A percentile compares a stretch with the other conserved stretches of the same genome.
Evolutionary conservation across 768 basidiomycete species (phyloP).

Genomic region (Tylopilus rubrobrunneus): DNA sequence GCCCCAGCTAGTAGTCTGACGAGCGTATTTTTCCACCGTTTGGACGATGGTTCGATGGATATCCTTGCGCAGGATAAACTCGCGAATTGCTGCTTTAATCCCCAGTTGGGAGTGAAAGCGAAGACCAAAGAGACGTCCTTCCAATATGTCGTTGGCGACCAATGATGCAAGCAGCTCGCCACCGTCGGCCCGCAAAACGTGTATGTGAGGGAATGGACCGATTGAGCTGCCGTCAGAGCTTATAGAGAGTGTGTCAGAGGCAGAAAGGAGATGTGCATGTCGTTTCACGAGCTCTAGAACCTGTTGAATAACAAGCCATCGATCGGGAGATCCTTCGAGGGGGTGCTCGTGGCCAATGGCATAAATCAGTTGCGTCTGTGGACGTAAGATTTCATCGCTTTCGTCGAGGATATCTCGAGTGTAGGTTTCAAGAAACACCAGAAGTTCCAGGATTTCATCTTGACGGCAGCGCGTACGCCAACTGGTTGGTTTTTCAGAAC

Average conservation of each 20-base stretch:
- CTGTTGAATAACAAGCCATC: constrained; percentile 33
- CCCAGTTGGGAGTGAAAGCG: too few species aligned
- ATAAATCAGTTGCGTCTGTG: constrained; percentile 30
- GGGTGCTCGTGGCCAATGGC: constrained; percentile 28
- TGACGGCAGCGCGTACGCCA: too few species aligned
- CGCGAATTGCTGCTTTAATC: constrained; percentile 8
- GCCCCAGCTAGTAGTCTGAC: background rate
- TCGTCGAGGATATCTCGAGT: constrained; percentile 20
- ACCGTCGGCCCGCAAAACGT: constrained; percentile 14
- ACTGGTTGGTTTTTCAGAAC: too few species aligned
- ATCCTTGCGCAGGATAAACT: constrained; percentile 21
- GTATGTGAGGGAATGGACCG: constrained; percentile 20
- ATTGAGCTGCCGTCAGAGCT: too few species aligned
- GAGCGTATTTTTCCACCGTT: too few species aligned
- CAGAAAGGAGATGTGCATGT: too few species aligned
- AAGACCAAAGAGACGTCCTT: too few species aligned
- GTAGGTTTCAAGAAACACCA: constrained; percentile 23
- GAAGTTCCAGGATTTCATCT: background rate
- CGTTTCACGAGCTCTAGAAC: constrained; percentile 25
- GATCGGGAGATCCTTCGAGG: constrained; percentile 30
- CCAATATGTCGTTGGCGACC: background rate
- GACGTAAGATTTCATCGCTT: too few species aligned
- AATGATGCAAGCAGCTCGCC: constrained; percentile 8
- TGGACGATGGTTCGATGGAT: too few species aligned
- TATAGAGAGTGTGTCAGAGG: too few species aligned